Evolutionary conservation across 352 stramenopile genomes (phyloP).

Genomic region (Phytophthora pini): DNA sequence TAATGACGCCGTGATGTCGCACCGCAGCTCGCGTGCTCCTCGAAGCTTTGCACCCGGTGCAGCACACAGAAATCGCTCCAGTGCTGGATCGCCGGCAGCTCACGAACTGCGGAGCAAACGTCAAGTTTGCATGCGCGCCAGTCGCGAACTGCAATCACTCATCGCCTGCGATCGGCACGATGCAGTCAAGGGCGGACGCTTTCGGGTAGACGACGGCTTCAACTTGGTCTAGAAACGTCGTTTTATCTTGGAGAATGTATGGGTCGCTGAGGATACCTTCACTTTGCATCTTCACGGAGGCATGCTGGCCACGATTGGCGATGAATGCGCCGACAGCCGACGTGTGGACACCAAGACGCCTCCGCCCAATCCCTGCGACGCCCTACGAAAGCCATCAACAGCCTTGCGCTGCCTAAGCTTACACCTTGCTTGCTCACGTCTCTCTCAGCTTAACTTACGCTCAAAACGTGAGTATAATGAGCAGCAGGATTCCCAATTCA

Average conservation of each 20-base stretch:
- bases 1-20: neutral
- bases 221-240: conserved; percentile 22
- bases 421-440: conserved; percentile 40
- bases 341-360: conserved; percentile 20
- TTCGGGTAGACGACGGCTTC: conserved; percentile 7
- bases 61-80: neutral
- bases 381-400: conserved; percentile 15
- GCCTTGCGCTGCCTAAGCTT: too few relatives aligned
- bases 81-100: neutral
- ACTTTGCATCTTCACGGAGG: too few relatives aligned
- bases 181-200: neutral
- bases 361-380: conserved; percentile 1
- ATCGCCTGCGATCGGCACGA: conserved; percentile 2
- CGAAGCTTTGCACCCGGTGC: conserved; percentile 9
- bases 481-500: too few relatives aligned
- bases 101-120: conserved; percentile 4
- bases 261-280: conserved; percentile 17
- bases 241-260: conserved; percentile 24
- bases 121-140: conserved; percentile 19
- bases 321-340: neutral
- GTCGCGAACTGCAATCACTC: conserved; percentile 13
- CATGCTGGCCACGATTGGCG: too few relatives aligned
- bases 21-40: neutral
- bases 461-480: too few relatives aligned
- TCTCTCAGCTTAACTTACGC: conserved; percentile 1